Percentiles rank a stretch among this genome's conserved stretches.
These are phyloP conservation scores for Penicillium sp. DNA, from an alignment of 2,329 filamentous ascomycete species.

Conservation along the genomic window DNA sequence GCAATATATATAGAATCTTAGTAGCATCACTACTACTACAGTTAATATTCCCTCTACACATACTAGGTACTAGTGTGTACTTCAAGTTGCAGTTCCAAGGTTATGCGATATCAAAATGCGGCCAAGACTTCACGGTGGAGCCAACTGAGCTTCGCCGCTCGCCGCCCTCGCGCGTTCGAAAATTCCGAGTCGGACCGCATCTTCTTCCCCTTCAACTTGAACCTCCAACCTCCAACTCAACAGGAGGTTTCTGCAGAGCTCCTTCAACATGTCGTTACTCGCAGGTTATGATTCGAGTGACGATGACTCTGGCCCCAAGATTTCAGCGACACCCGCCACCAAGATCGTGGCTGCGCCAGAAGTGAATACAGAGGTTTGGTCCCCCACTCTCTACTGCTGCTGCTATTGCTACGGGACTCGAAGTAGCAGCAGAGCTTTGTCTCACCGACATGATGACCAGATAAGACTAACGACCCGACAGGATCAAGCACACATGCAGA, in stretches of 20 bases:
- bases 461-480: slow-evolving; percentile 47
- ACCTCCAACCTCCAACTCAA: slow-evolving; percentile 6
- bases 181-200: too few relatives aligned
- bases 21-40: too few relatives aligned
- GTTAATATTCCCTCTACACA: too few relatives aligned
- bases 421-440: neutral
- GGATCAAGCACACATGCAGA: slow-evolving; percentile 55
- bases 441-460: slow-evolving; percentile 3
- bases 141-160: slow-evolving; percentile 13
- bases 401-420: too few relatives aligned
- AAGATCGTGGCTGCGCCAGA: slow-evolving; percentile 56
- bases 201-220: slow-evolving; percentile 8
- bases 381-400: slow-evolving; percentile 24
- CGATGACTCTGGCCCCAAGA: slow-evolving; percentile 43
- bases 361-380: slow-evolving; percentile 62
- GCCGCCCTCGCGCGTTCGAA: slow-evolving; percentile 30
- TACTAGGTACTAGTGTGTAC: too few relatives aligned
- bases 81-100: neutral
- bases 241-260: slow-evolving; percentile 7
- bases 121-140: slow-evolving; percentile 1
- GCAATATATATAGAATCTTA: too few relatives aligned
- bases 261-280: slow-evolving; percentile 46
- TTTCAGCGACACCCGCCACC: slow-evolving; percentile 37
- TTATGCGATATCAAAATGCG: too few relatives aligned
- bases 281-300: slow-evolving; percentile 54